A percentile compares a stretch with the other conserved stretches of the same genome.
phyloP scores from a whole-genome alignment of 2,329 filamentous ascomycete genomes.

The Neobulgaria alba region DNA sequence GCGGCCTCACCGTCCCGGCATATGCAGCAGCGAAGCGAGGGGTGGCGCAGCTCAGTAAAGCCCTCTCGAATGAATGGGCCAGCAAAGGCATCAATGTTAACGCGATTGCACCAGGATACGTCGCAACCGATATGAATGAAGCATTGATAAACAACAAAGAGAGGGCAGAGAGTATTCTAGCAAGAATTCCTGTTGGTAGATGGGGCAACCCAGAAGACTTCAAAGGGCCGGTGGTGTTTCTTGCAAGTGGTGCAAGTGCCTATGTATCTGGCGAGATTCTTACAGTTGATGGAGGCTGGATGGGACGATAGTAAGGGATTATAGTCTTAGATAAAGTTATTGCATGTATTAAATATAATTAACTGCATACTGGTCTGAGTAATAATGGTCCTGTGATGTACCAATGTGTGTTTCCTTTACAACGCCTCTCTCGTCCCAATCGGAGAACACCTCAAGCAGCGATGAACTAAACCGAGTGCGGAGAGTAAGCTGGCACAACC shows the following conservation, averaged over 20 bases:
- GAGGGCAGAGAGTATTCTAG: slow-evolving; percentile 64
- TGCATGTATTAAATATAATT: too few species aligned
- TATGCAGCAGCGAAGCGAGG: slow-evolving; percentile 84
- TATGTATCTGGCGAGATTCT: slow-evolving; percentile 79
- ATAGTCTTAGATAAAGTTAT: too few species aligned
- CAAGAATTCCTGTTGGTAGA: slow-evolving; percentile 71
- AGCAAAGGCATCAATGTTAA: slow-evolving; percentile 75
- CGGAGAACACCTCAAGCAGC: too few species aligned
- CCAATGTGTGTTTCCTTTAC: too few species aligned
- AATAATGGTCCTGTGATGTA: too few species aligned
- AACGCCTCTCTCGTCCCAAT: too few species aligned
- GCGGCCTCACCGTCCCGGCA: slow-evolving; percentile 79
- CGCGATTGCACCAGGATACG: slow-evolving; percentile 82
- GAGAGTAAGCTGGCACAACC: too few species aligned
- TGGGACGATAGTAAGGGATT: slow-evolving; percentile 59
- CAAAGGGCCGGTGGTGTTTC: slow-evolving; percentile 70
- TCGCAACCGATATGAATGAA: slow-evolving; percentile 89
- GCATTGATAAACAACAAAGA: slow-evolving; percentile 67
- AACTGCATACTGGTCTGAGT: too few species aligned
- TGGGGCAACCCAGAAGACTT: slow-evolving; percentile 85
- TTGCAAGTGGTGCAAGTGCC: slow-evolving; percentile 66
- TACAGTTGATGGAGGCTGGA: slow-evolving; percentile 86
- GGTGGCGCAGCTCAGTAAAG: slow-evolving; percentile 58
- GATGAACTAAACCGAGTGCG: too few species aligned
- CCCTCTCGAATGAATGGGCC: slow-evolving; percentile 80